phyloP scores from a whole-genome alignment of 1,139 yeast species.

The Sugiyamaella japonica region DNA sequence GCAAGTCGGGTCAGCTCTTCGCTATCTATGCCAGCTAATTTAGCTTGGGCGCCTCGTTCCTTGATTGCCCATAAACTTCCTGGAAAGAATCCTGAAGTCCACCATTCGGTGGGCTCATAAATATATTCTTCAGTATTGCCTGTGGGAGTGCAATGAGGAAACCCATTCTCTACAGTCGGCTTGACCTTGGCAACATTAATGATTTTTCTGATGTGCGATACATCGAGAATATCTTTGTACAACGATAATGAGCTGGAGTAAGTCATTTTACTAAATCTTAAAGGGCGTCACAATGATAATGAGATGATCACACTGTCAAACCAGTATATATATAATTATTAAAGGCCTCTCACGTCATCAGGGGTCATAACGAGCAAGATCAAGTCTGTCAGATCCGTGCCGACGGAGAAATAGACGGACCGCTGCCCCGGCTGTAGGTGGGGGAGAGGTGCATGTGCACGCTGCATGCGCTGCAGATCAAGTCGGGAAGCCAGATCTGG shows the following conservation, averaged over 20 bases:
- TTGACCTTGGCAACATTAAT: conserved; percentile 16
- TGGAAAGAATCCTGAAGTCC: conserved; percentile 40
- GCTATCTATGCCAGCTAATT: conserved; percentile 26
- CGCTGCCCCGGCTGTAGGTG: neutral
- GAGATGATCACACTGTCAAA: neutral
- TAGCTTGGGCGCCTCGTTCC: conserved; percentile 30
- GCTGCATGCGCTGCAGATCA: neutral
- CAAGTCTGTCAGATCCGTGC: too few relatives aligned
- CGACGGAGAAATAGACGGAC: neutral
- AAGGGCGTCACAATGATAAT: too few relatives aligned
- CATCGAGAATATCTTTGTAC: conserved; percentile 7
- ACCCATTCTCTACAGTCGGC: conserved; percentile 5
- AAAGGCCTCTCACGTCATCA: too few relatives aligned
- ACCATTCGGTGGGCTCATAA: conserved; percentile 32
- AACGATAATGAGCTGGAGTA: conserved; percentile 8
- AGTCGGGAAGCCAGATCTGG: too few relatives aligned
- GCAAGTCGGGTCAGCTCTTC: conserved; percentile 21
- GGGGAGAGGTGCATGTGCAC: neutral
- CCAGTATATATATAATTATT: neutral
- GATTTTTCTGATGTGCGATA: conserved; percentile 12
- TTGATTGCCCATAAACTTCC: conserved; percentile 34
- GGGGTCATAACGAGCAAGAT: too few relatives aligned
- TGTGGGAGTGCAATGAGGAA: conserved; percentile 23
- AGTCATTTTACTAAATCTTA: conserved; percentile 1
- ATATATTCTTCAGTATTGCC: conserved; percentile 24